Base-by-base conservation (phyloP, 108 stramenopile species). In the Ochromonas danica region DNA sequence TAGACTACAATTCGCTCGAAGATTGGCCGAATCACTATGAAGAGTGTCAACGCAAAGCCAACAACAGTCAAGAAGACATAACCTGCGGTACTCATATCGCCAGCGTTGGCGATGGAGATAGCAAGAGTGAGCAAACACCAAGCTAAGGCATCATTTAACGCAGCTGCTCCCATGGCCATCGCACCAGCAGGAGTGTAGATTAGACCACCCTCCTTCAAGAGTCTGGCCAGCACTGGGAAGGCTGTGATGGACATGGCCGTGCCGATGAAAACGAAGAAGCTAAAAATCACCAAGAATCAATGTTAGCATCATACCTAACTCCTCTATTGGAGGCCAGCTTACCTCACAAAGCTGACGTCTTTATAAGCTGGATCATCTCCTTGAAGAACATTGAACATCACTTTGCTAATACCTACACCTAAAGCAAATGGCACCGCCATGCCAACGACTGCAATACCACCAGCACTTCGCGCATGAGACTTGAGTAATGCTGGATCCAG, bases 171-270 rank as follows among this genome's bases (percentile, higher is more conserved):
- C 39, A 80, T 74, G 1, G 71, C 65, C n/a, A 82, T 79, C 30
- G 80, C 80, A 14, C 82, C 82, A 1, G 79, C 82, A 28, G n/a
- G 43, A n/a, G 82, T 82, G 43, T 81, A 62, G 27, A 82, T 71
- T 17, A 82, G 51, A 60, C 80, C 72, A 36, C 77, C 77, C 72
- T 82, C 82, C 2, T 72, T 80, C 27, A 82, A 65, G 43, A 82
- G 79, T 40, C 82, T 78, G 30, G 82, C 79, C 71, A 82, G 65
- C 30, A 82, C 82, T 35, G 82, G 82, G 33, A 82, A 82, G 25
- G 82, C 82, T 77, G 82, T 83, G 74, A 83, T 71, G 28, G 82
- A 83, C 77, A 83, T 81, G 25, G 82, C 77, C 0, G 80, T 80
- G 6, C 81, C 82, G 33, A 83, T 83, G 75, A 83, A 83, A 1